These are phyloP conservation scores for Hippophae rhamnoides DNA, from an alignment of 306 rosid genomes.

Conservation along the genomic window DNA sequence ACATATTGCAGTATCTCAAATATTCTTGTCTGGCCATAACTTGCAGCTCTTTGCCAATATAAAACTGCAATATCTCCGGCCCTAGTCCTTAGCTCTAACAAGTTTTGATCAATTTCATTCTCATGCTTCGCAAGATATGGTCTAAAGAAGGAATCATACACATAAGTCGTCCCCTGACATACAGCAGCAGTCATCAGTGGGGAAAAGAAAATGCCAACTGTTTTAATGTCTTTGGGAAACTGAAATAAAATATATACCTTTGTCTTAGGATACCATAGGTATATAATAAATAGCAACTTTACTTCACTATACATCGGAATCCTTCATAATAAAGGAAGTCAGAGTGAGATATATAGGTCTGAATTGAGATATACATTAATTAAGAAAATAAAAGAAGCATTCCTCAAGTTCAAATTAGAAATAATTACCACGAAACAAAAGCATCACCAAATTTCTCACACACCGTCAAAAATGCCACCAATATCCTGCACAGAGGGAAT, in stretches of 20 bases:
- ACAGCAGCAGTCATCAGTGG: constrained; percentile 12
- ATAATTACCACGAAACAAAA: constrained; percentile 68
- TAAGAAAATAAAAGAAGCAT: constrained; percentile 4
- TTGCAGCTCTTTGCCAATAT: constrained; percentile 72
- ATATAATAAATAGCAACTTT: constrained; percentile 78
- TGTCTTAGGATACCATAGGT: constrained; percentile 85
- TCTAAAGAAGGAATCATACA: constrained; percentile 78
- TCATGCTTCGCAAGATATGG: constrained; percentile 79
- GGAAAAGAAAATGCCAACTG: not conserved
- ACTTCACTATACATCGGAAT: constrained; percentile 96
- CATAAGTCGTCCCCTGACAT: constrained; percentile 69
- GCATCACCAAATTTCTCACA: constrained; percentile 71
- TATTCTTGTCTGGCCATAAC: constrained; percentile 71
- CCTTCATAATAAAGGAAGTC: constrained; percentile 41
- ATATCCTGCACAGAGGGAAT: constrained; percentile 51
- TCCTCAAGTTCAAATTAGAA: constrained; percentile 21
- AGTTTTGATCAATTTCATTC: constrained; percentile 66
- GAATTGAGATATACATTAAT: not conserved
- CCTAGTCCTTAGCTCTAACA: constrained; percentile 66
- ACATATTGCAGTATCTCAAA: constrained; percentile 69
- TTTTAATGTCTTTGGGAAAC: constrained; percentile 1
- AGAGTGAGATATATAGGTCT: not conserved
- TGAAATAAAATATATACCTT: constrained; percentile 36
- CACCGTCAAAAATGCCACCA: constrained; percentile 80
- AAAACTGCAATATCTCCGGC: constrained; percentile 56